Conservation (phyloP, 345 rosid species). For the Excoecaria agallocha region DNA sequence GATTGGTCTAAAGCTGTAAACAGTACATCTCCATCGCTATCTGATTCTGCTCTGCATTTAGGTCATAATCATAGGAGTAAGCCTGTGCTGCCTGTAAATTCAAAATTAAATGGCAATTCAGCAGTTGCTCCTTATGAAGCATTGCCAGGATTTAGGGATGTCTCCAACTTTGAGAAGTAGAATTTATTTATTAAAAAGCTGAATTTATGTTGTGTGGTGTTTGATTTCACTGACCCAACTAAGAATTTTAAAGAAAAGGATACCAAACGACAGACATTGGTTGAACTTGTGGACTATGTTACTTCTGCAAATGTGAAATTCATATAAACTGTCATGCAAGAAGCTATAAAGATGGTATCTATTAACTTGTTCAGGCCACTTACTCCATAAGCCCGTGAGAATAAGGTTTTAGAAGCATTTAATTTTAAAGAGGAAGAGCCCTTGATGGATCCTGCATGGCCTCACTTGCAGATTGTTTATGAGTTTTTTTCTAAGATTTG, state of each 20-base stretch:
- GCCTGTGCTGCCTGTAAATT: constrained; percentile 23
- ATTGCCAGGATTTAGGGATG: constrained; percentile 58
- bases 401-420: constrained; percentile 53
- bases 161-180: constrained; percentile 55
- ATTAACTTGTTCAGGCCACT: constrained; percentile 57
- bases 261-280: constrained; percentile 62
- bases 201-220: constrained; percentile 52
- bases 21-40: constrained; percentile 21
- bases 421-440: constrained; percentile 77
- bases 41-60: constrained; percentile 25
- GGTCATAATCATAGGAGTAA: constrained; percentile 33
- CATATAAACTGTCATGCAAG: constrained; percentile 50
- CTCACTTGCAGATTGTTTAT: constrained; percentile 70
- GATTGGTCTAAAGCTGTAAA: constrained; percentile 25
- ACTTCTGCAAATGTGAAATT: constrained; percentile 55
- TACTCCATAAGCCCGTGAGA: constrained; percentile 60
- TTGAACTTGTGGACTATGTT: constrained; percentile 70
- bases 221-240: constrained; percentile 63
- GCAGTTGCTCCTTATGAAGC: constrained; percentile 47
- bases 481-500: constrained; percentile 69
- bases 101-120: constrained; percentile 34
- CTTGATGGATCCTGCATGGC: constrained; percentile 74
- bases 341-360: constrained; percentile 63
- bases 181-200: constrained; percentile 51
- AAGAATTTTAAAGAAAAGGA: constrained; percentile 66